These are phyloP conservation scores for Monotropa hypopitys DNA, from an alignment of 179 eudicot genomes.

Conservation along the genomic window DNA sequence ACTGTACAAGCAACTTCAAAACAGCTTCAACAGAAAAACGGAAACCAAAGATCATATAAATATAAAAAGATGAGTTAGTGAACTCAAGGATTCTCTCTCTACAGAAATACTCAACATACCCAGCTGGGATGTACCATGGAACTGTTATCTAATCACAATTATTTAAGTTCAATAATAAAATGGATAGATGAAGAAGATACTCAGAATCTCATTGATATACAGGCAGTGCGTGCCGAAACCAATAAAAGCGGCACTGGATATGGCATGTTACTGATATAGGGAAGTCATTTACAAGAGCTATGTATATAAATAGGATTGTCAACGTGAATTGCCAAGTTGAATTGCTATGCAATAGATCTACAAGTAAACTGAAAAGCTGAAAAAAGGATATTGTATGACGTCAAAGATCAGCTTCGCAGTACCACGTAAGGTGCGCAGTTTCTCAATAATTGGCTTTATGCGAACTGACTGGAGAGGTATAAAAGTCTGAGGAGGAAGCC, in stretches of 20 bases:
- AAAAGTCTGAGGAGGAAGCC: conserved; percentile 93
- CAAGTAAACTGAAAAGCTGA: neutral
- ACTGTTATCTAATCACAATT: neutral
- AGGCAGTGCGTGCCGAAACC: neutral
- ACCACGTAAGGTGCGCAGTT: conserved; percentile 71
- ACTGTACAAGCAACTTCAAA: neutral
- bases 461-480: conserved; percentile 95
- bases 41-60: neutral
- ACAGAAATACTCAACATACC: neutral
- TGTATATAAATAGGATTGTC: neutral
- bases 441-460: conserved; percentile 74
- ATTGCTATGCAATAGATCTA: neutral
- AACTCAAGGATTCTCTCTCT: neutral
- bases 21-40: neutral
- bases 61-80: neutral
- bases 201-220: neutral
- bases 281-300: neutral
- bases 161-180: neutral
- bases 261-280: neutral
- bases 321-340: neutral
- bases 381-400: conserved; percentile 90
- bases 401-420: conserved; percentile 84
- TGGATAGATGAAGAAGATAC: neutral
- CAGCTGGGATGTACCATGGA: neutral
- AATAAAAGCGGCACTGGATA: neutral